Base-by-base conservation (phyloP, 768 basidiomycete species). In the Leccinum fibrillosum region DNA sequence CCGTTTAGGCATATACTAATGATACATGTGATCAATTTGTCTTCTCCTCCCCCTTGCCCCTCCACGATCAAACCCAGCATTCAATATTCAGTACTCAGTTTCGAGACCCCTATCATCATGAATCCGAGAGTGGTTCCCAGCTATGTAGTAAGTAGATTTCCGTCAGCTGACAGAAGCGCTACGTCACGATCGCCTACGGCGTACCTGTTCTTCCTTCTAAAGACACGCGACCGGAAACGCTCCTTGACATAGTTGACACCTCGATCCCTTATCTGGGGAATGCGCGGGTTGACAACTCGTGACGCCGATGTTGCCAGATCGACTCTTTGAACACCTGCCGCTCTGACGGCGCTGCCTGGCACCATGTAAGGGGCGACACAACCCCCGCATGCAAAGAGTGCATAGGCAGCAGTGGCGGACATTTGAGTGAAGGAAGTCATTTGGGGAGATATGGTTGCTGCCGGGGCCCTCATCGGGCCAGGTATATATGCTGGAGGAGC, bases 371-470 rank as follows among this genome's bases (percentile, higher is more conserved):
- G 30, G 19, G 44, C 13, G 32, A 25, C 1, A 30, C 57, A 59
- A 44, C 57, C 57, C 10, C 59, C 57, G 32, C 57, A 60, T 2
- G 48, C 19, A 8, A 34, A 21, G 52, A 53, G 39, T 17, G 37
- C 57, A 53, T 15, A 49, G 25, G 42, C 5, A 7, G 53, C 25
- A 1, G 30, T 19, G 39, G 19, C 5, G 9, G 59, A 39, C 17
- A 10, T 30, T 3, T 53, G 30, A 2, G 47, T 37, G 4, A 59
- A 11, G 4, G 19, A 19, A 32, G 39, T 11, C 19, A 15, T 50
- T 26, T 4, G 21, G 30, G 30, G 21, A 21, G 30, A 32, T 32
- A 30, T 30, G 30, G 11, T 30, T 11, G 30, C 30, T 30, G 30
- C 30, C 30, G 30, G 28, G 28, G 30, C 30, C 5, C 2, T 15